Evolutionary conservation across 768 basidiomycete genomes (phyloP).

Genomic region (Serendipita sp.): DNA sequence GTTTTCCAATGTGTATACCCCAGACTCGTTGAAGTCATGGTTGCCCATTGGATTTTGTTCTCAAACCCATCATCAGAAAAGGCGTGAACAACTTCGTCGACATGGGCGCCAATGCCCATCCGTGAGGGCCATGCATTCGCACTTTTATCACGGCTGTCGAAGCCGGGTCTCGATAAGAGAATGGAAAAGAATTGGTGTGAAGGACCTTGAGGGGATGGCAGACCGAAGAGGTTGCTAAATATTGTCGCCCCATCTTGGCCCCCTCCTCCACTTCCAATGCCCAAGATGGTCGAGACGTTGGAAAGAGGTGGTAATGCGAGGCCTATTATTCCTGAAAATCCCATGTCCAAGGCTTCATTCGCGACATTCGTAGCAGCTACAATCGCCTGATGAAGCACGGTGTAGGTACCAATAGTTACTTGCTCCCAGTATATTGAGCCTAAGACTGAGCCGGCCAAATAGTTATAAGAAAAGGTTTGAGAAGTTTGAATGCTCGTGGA

Average conservation of each 20-base stretch:
- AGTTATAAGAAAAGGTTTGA: slow-evolving; percentile 17
- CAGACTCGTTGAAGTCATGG: neutral
- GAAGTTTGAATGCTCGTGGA: slow-evolving; percentile 28
- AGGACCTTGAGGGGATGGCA: slow-evolving; percentile 37
- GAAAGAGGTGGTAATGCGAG: slow-evolving; percentile 60
- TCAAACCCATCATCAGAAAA: neutral
- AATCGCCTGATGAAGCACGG: slow-evolving; percentile 46
- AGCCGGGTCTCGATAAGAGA: neutral
- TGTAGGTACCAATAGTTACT: slow-evolving; percentile 46
- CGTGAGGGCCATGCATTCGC: slow-evolving; percentile 26
- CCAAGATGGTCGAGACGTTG: slow-evolving; percentile 37
- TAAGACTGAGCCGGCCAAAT: slow-evolving; percentile 29
- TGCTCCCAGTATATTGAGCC: slow-evolving; percentile 60
- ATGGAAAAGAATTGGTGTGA: neutral
- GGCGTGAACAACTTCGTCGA: slow-evolving; percentile 18
- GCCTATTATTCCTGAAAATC: slow-evolving; percentile 54
- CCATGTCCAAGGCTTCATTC: slow-evolving; percentile 37
- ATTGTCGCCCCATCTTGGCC: slow-evolving; percentile 51
- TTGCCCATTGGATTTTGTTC: neutral
- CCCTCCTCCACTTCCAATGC: slow-evolving; percentile 29
- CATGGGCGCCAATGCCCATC: slow-evolving; percentile 54
- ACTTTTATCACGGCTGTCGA: neutral
- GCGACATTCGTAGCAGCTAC: slow-evolving; percentile 41
- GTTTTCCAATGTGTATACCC: slow-evolving; percentile 3
- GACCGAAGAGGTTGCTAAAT: slow-evolving; percentile 54